phyloP scores from a whole-genome alignment of 192 early-diverging fungal species.

The Dissophora ornata region DNA sequence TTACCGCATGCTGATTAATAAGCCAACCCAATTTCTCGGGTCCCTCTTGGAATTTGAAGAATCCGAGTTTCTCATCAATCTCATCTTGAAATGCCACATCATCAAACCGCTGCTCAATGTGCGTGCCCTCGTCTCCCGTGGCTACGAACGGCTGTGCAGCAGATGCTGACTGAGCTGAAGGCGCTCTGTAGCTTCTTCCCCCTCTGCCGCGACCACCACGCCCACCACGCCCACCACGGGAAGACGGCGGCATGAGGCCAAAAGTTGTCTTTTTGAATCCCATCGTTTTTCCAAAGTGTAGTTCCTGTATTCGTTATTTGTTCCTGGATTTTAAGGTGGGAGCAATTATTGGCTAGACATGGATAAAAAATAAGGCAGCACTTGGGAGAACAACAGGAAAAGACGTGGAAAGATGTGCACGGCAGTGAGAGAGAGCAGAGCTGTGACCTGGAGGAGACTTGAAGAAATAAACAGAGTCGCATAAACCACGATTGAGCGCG shows the following conservation, averaged over 20 bases:
- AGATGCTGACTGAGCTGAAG: slow-evolving; percentile 22
- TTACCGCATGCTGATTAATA: slow-evolving; percentile 93
- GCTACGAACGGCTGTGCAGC: slow-evolving; percentile 37
- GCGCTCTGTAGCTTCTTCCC: slow-evolving; percentile 28
- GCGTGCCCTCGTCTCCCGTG: slow-evolving; percentile 48
- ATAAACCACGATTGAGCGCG: no score
- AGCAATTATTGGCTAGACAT: no score
- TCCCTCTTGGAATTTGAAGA: slow-evolving; percentile 76
- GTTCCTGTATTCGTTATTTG: no score
- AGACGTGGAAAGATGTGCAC: no score
- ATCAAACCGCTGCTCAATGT: slow-evolving; percentile 49
- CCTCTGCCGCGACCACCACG: slow-evolving; percentile 24
- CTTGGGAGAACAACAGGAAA: no score
- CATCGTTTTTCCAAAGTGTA: no score
- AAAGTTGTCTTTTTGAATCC: slow-evolving; percentile 47
- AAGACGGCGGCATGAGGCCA: slow-evolving; percentile 43
- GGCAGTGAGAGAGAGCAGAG: no score
- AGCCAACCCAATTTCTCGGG: slow-evolving; percentile 89
- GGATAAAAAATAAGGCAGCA: no score
- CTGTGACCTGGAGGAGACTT: neutral
- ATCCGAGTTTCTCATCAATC: slow-evolving; percentile 74
- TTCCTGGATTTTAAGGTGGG: neutral
- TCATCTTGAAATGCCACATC: slow-evolving; percentile 52
- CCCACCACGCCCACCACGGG: slow-evolving; percentile 30
- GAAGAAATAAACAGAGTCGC: no score